phyloP scores from a whole-genome alignment of 164 flowering plant genomes.

The Aristolochia contorta region DNA sequence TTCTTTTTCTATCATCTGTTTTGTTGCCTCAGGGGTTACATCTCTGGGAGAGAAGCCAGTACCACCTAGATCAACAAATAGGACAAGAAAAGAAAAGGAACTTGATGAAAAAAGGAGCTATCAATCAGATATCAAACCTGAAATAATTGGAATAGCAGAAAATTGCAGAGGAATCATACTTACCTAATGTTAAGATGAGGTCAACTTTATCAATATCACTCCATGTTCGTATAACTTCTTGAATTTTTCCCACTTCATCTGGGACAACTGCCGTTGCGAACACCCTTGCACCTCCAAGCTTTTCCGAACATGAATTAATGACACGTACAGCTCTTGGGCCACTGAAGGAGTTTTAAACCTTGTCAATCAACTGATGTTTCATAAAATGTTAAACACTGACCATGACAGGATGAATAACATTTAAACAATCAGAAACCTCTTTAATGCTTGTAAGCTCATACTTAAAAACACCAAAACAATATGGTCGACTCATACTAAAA shows the following conservation, averaged over 20 bases:
- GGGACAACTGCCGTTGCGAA: constrained; percentile 72
- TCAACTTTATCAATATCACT: constrained; percentile 72
- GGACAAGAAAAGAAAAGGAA: neutral
- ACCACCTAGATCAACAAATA: constrained; percentile 47
- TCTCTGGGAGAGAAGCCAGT: constrained; percentile 92
- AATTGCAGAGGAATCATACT: neutral
- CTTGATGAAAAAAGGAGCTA: neutral
- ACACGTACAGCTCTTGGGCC: constrained; percentile 89
- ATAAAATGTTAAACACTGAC: too few relatives aligned
- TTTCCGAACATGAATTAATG: constrained; percentile 67
- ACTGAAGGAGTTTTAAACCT: constrained; percentile 26
- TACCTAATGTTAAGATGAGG: constrained; percentile 89
- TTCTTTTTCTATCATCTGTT: constrained; percentile 77
- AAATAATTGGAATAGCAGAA: neutral
- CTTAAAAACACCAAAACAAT: neutral
- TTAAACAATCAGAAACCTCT: too few relatives aligned
- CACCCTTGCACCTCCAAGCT: constrained; percentile 75
- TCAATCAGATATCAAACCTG: neutral
- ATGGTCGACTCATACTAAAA: too few relatives aligned
- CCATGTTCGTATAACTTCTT: constrained; percentile 57
- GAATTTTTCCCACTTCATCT: constrained; percentile 66
- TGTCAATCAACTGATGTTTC: too few relatives aligned
- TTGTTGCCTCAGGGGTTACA: constrained; percentile 97
- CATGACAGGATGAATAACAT: too few relatives aligned
- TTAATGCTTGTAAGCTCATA: too few relatives aligned